Base-by-base conservation (phyloP, 805 yeast genomes). In the Ogataea glucozyma region DNA sequence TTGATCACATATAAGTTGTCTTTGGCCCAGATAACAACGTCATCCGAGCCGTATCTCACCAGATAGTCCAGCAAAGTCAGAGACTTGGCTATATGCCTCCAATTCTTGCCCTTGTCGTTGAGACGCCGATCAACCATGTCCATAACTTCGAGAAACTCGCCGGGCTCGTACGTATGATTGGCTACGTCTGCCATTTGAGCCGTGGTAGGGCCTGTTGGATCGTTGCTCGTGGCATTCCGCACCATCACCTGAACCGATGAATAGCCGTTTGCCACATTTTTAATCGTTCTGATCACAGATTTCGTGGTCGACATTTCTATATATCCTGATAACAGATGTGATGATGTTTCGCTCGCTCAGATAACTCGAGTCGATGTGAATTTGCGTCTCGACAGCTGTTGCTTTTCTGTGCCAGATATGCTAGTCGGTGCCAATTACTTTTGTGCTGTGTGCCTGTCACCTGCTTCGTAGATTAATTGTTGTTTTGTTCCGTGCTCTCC, bases 51-150 rank as follows among this genome's bases (percentile, higher is more conserved):
- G 47, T 75, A 77, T 53, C 93, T 79, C 14, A 90, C 88, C 44
- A 90, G 71, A 65, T 83, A 91, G 57, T 90, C 97, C 53, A 91
- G 73, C n/a, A 91, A 82, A 2, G 95, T 85, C 48, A 91, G 72
- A 1, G 96, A 83, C 65, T 91, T 93, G 49, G 95, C 90, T 38
- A 91, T 90, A 62, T 91, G 99, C 52, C 96, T 78, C 97, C 97
- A 91, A 67, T 91, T 86, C 64, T 89, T 90, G 48, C 98, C 98
- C 70, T 90, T 90, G 61, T 91, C 98, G 60, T 91, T 91, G 51
- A 91, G 70, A 50, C 99, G 77, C 52, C 88, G 79, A 67, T 91
- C 97, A 33, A 91, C 67, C 83, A 91, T 88, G 59, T 91, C 97
- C 95, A 91, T 86, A 35, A 89, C 80, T 60, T 89, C 95, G 57